phyloP scores from a whole-genome alignment of 805 yeast species.

The Hanseniaspora singularis region DNA sequence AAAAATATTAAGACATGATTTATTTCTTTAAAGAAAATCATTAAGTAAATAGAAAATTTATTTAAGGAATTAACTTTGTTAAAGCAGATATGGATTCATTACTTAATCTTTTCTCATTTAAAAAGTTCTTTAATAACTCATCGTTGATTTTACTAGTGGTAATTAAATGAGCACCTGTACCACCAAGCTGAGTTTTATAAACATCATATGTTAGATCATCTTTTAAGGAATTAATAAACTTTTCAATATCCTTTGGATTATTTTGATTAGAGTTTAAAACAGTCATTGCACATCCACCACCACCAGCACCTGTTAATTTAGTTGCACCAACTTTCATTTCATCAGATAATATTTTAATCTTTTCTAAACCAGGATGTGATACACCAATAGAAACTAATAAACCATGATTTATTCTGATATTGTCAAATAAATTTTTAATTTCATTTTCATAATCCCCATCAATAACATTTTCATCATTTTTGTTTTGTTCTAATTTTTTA shows the following conservation, averaged over 20 bases:
- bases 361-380: constrained; percentile 82
- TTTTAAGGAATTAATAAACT: constrained; percentile 27
- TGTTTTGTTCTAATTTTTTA: constrained; percentile 18
- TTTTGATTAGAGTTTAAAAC: constrained; percentile 38
- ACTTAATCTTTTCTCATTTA: not conserved
- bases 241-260: constrained; percentile 28
- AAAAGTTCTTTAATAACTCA: constrained; percentile 14
- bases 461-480: constrained; percentile 33
- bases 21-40: too few species aligned
- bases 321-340: constrained; percentile 64
- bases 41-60: not conserved
- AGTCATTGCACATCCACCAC: constrained; percentile 97
- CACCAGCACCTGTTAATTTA: constrained; percentile 96
- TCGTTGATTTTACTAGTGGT: constrained; percentile 19
- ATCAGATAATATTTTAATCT: constrained; percentile 55
- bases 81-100: not conserved
- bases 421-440: constrained; percentile 36
- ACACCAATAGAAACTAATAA: constrained; percentile 76
- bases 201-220: constrained; percentile 50
- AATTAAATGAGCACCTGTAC: constrained; percentile 57
- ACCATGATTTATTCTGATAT: constrained; percentile 79
- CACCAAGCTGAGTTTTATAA: constrained; percentile 74
- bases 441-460: constrained; percentile 1
- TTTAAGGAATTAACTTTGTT: constrained; percentile 6
- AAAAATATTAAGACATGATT: not conserved